A percentile compares a stretch with the other conserved stretches of the same genome.
phyloP scores from a whole-genome alignment of 73 alveolate species.

The Symbiodinium pilosum region DNA sequence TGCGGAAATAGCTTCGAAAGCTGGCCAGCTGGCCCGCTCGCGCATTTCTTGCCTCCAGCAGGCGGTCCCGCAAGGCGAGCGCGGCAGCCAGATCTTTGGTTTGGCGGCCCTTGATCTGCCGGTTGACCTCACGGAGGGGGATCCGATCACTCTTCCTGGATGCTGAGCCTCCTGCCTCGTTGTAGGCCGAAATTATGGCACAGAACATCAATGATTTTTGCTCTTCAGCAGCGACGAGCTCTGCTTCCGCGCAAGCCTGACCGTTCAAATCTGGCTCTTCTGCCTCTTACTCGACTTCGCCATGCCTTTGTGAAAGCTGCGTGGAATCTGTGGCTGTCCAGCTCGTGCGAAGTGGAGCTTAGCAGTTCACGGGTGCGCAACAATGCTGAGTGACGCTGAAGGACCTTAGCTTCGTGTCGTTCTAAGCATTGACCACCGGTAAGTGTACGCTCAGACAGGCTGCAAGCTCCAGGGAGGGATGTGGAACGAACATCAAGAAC shows the following conservation, averaged over 20 bases:
- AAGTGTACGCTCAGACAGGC: neutral
- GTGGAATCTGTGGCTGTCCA: conserved; percentile 30
- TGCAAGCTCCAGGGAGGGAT: conserved; percentile 56
- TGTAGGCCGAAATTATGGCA: conserved; percentile 76
- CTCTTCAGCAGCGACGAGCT: conserved; percentile 57
- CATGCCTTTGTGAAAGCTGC: conserved; percentile 28
- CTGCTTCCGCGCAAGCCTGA: conserved; percentile 68
- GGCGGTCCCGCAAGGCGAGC: conserved; percentile 42
- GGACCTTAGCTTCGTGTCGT: neutral
- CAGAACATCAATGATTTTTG: conserved; percentile 24
- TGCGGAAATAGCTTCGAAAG: neutral
- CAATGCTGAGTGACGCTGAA: conserved; percentile 78
- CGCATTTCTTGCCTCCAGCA: conserved; percentile 24
- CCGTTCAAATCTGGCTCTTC: neutral
- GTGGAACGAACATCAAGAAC: conserved; percentile 48
- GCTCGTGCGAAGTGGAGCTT: neutral
- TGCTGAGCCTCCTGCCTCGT: conserved; percentile 13
- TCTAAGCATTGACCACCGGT: too few species aligned
- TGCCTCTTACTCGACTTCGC: neutral
- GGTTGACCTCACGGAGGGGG: conserved; percentile 51
- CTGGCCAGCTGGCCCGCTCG: too few species aligned
- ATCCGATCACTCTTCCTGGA: neutral
- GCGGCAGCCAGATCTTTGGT: conserved; percentile 30
- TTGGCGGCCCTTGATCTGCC: conserved; percentile 91
- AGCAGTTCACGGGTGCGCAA: conserved; percentile 72